Conservation (phyloP, 2,329 filamentous ascomycete species). For the Phaeoacremonium minimum region DNA sequence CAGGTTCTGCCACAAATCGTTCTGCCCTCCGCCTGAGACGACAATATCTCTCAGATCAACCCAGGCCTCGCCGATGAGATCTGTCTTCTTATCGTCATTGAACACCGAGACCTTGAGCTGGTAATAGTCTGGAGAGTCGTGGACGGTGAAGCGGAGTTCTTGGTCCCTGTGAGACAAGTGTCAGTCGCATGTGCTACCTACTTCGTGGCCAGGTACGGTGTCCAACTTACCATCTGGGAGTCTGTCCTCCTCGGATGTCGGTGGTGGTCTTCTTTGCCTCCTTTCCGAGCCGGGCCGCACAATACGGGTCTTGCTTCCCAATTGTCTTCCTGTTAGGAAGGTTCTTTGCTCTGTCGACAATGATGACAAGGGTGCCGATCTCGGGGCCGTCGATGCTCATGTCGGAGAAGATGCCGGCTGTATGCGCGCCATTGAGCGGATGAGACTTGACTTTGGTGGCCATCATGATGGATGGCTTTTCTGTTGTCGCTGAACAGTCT, state of each 20-base stretch:
- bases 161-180: conserved; percentile 70
- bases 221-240: conserved; percentile 76
- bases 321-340: conserved; percentile 95
- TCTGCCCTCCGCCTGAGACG: conserved; percentile 83
- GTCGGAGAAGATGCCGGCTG: conserved; percentile 90
- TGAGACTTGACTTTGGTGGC: conserved; percentile 49
- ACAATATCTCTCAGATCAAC: conserved; percentile 79
- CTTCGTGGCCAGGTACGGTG: too few relatives aligned
- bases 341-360: conserved; percentile 95
- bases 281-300: conserved; percentile 87
- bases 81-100: conserved; percentile 97
- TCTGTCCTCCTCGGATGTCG: conserved; percentile 90
- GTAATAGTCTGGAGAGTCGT: conserved; percentile 95
- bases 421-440: conserved; percentile 64
- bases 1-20: conserved; percentile 85
- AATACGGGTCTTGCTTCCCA: conserved; percentile 98
- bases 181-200: too few relatives aligned
- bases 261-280: conserved; percentile 97
- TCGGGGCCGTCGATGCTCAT: conserved; percentile 89
- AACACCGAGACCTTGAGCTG: conserved; percentile 94
- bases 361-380: conserved; percentile 87
- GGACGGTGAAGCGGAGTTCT: conserved; percentile 91
- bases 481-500: too few relatives aligned
- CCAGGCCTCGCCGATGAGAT: conserved; percentile 92
- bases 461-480: conserved; percentile 31